Evolutionary conservation across 345 rosid species (phyloP).

Genomic region (Carallia brachiata): DNA sequence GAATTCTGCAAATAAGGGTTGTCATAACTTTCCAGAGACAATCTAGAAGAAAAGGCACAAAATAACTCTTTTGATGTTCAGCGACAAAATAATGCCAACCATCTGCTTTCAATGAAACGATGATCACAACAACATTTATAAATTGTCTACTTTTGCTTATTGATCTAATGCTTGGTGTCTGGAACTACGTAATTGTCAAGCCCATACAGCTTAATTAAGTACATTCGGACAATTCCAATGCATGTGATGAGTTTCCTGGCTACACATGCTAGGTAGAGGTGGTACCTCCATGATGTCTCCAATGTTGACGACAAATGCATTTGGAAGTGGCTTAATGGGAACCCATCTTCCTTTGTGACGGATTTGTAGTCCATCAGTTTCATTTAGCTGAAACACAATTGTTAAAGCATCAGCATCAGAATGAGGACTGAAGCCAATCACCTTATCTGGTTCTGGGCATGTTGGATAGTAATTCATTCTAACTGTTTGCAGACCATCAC

Average conservation of each 20-base stretch:
- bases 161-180: not conserved
- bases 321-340: conserved; percentile 17
- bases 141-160: not conserved
- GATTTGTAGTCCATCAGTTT: conserved; percentile 24
- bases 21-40: no score
- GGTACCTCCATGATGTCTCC: conserved; percentile 26
- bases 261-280: not conserved
- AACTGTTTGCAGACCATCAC: conserved; percentile 42
- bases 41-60: no score
- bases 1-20: no score
- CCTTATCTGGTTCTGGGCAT: conserved; percentile 45
- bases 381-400: conserved; percentile 19
- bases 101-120: no score
- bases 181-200: not conserved
- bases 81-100: no score
- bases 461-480: conserved; percentile 58
- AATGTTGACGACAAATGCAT: conserved; percentile 28
- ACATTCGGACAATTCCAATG: not conserved
- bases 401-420: conserved; percentile 32
- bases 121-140: no score
- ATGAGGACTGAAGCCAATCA: conserved; percentile 46
- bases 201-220: not conserved
- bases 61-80: no score
- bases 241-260: not conserved
- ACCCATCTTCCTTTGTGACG: conserved; percentile 17